Percentiles rank a stretch among this genome's conserved stretches.
These are phyloP conservation scores for Pseudotulostoma volvatum DNA, from an alignment of 495 filamentous ascomycete species.

Conservation along the genomic window DNA sequence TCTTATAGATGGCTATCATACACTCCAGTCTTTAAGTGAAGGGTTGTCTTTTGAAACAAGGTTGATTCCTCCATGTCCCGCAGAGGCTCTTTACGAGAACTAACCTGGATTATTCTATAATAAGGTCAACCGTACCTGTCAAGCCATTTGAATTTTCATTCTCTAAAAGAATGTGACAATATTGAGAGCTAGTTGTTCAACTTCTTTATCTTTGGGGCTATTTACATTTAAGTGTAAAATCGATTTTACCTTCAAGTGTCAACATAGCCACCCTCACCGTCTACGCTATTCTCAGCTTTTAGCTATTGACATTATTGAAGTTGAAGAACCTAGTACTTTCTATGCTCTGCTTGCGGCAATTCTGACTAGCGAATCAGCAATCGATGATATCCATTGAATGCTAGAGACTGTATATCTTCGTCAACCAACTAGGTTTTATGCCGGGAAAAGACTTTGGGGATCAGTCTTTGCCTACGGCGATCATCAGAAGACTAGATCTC, in stretches of 20 bases:
- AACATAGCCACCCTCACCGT: not conserved
- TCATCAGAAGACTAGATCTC: not conserved
- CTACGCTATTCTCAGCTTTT: not conserved
- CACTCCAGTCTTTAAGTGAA: not conserved
- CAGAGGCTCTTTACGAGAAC: not conserved
- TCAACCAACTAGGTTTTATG: not conserved
- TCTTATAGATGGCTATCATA: not conserved
- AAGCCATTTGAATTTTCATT: not conserved
- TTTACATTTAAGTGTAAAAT: not conserved
- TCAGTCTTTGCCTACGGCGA: not conserved
- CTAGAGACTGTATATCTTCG: not conserved
- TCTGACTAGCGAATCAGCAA: not conserved
- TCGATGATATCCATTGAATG: not conserved
- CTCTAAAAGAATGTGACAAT: not conserved
- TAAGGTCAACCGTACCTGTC: not conserved
- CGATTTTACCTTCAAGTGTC: not conserved
- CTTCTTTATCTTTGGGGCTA: not conserved
- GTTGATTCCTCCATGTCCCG: not conserved
- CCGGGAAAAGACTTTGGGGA: not conserved
- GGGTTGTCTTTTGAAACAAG: not conserved
- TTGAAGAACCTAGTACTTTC: not conserved
- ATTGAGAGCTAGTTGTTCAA: not conserved
- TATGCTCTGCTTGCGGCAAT: not conserved
- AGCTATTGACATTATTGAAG: not conserved
- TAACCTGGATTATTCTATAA: not conserved